phyloP scores from a whole-genome alignment of 1,139 yeast species.

The Candida tetrigidarum region DNA sequence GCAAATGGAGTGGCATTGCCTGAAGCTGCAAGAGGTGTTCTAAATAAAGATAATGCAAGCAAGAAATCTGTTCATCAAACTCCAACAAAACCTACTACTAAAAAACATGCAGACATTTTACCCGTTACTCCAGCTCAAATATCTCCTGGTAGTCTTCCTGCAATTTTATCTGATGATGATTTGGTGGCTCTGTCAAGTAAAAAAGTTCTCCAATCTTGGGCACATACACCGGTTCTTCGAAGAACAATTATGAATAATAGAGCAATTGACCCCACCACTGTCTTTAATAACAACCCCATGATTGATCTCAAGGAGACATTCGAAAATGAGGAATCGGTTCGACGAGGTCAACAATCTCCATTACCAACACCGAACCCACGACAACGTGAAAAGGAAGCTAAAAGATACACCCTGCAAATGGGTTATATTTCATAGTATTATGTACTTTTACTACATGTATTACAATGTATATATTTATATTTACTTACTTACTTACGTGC shows the following conservation, averaged over 20 bases:
- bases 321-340: conserved; percentile 47
- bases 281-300: conserved; percentile 81
- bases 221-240: conserved; percentile 64
- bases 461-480: not conserved
- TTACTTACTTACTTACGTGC: conserved; percentile 35
- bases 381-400: conserved; percentile 45
- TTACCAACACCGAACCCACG: conserved; percentile 37
- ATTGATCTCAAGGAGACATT: conserved; percentile 73
- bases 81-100: conserved; percentile 7
- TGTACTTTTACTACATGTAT: not conserved
- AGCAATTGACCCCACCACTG: conserved; percentile 65
- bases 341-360: conserved; percentile 64
- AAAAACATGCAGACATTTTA: conserved; percentile 4
- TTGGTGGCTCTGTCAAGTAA: conserved; percentile 45
- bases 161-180: conserved; percentile 60
- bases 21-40: conserved; percentile 37
- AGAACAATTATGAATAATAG: conserved; percentile 59
- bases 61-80: conserved; percentile 8
- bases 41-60: conserved; percentile 8
- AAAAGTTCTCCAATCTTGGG: conserved; percentile 68
- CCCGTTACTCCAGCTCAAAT: conserved; percentile 15
- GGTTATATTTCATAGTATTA: conserved; percentile 36
- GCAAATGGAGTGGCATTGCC: conserved; percentile 42
- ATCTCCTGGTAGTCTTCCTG: conserved; percentile 40
- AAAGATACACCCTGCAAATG: conserved; percentile 55